phyloP scores from a whole-genome alignment of 192 early-diverging fungal species.

The Rhizophagus prolifer region DNA sequence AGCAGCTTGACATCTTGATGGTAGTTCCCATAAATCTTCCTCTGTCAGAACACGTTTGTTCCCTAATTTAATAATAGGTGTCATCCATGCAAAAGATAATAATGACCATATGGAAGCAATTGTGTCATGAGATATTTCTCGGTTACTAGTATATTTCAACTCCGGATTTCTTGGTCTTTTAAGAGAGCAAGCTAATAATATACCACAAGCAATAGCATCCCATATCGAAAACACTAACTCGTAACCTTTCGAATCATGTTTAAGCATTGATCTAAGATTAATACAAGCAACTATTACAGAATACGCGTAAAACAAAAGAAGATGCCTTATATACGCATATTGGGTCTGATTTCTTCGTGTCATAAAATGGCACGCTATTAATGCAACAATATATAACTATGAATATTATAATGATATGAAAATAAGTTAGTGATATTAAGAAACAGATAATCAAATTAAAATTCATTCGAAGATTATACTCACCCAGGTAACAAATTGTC shows the following conservation, averaged over 20 bases:
- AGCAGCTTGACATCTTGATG: slow-evolving; percentile 29
- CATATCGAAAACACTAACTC: slow-evolving; percentile 26
- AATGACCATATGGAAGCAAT: slow-evolving; percentile 32
- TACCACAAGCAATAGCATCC: slow-evolving; percentile 12
- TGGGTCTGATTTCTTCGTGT: slow-evolving; percentile 29
- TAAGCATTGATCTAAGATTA: slow-evolving; percentile 28
- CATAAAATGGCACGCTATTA: slow-evolving; percentile 31
- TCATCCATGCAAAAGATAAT: slow-evolving; percentile 36
- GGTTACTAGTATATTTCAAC: slow-evolving; percentile 15
- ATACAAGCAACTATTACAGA: slow-evolving; percentile 12
- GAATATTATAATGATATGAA: background rate
- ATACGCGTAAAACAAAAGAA: slow-evolving; percentile 15
- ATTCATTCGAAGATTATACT: slow-evolving; percentile 16
- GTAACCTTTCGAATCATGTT: slow-evolving; percentile 1
- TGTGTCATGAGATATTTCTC: slow-evolving; percentile 33
- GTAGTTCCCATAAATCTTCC: slow-evolving; percentile 37
- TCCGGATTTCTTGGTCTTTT: slow-evolving; percentile 28
- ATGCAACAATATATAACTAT: slow-evolving; percentile 27
- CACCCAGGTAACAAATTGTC: slow-evolving; percentile 33
- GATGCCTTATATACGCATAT: slow-evolving; percentile 26
- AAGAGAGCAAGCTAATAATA: slow-evolving; percentile 25
- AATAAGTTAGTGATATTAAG: background rate
- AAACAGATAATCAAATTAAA: background rate
- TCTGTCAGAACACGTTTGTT: slow-evolving; percentile 34
- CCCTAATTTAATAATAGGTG: slow-evolving; percentile 37